A percentile compares a stretch with the other conserved stretches of the same genome.
phyloP scores from a whole-genome alignment of 805 yeast species.

The Yarrowia deformans region DNA sequence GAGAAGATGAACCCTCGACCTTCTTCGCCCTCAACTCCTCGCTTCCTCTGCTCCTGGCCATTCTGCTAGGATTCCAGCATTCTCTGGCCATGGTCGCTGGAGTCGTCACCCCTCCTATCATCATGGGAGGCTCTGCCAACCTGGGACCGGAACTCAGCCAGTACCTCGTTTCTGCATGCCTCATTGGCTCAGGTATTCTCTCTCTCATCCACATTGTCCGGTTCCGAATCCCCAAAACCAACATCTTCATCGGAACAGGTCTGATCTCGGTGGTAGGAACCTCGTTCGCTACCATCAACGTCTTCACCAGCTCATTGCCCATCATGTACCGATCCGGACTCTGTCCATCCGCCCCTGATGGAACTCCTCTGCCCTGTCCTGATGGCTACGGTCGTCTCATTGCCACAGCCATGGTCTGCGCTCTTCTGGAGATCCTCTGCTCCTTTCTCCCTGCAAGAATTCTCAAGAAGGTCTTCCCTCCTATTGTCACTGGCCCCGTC shows the following conservation, averaged over 20 bases:
- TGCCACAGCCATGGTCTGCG: slow-evolving; percentile 79
- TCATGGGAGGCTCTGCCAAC: slow-evolving; percentile 71
- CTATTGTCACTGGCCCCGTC: slow-evolving; percentile 92
- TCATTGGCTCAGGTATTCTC: slow-evolving; percentile 74
- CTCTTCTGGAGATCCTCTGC: slow-evolving; percentile 71
- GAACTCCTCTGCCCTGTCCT: slow-evolving; percentile 78
- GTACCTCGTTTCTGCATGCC: slow-evolving; percentile 72
- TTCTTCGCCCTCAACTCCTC: slow-evolving; percentile 82
- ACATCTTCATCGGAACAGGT: slow-evolving; percentile 86
- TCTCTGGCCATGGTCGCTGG: slow-evolving; percentile 94
- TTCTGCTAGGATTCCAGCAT: slow-evolving; percentile 85
- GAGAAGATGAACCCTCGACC: slow-evolving; percentile 65
- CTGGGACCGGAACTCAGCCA: slow-evolving; percentile 59
- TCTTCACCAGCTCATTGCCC: slow-evolving; percentile 77
- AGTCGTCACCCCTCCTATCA: slow-evolving; percentile 80
- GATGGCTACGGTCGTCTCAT: slow-evolving; percentile 86
- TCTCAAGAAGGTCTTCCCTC: slow-evolving; percentile 81
- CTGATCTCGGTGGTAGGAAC: slow-evolving; percentile 89
- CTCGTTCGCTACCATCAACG: slow-evolving; percentile 85
- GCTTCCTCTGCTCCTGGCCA: slow-evolving; percentile 79
- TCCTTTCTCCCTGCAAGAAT: slow-evolving; percentile 79
- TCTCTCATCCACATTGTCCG: slow-evolving; percentile 81
- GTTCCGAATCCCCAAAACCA: slow-evolving; percentile 75
- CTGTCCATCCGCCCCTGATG: slow-evolving; percentile 66
- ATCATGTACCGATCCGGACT: slow-evolving; percentile 76